Percentiles rank a stretch among this genome's conserved stretches.
phyloP scores from a whole-genome alignment of 2,329 filamentous ascomycete species.

The Nannizzia gypsea region DNA sequence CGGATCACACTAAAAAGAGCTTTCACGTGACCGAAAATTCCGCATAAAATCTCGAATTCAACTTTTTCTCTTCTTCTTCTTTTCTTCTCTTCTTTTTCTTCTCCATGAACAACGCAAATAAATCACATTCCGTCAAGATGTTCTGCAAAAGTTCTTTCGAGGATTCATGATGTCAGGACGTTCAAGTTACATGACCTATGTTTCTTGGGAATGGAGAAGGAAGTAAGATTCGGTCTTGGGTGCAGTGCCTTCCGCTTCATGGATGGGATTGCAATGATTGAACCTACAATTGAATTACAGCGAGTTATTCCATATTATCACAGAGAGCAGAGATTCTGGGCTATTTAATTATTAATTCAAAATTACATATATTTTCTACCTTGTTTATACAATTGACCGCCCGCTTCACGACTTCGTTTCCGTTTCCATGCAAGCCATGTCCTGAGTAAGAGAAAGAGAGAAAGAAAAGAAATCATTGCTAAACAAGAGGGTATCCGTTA shows the following conservation, averaged over 20 bases:
- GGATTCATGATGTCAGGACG: conserved; percentile 46
- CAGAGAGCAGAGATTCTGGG: background rate
- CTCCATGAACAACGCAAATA: conserved; percentile 48
- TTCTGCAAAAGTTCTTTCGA: conserved; percentile 42
- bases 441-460: background rate
- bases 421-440: background rate
- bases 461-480: background rate
- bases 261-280: conserved; percentile 50
- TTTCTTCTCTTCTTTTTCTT: conserved; percentile 25
- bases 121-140: conserved; percentile 46
- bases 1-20: background rate
- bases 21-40: background rate
- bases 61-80: conserved; percentile 13
- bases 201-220: conserved; percentile 23
- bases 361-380: background rate
- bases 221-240: conserved; percentile 40
- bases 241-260: conserved; percentile 43
- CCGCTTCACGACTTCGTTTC: background rate
- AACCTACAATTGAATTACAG: conserved; percentile 34
- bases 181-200: conserved; percentile 25
- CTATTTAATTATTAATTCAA: background rate
- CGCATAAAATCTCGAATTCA: background rate
- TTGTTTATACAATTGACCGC: background rate
- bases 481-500: background rate
- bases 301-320: background rate